phyloP scores from a whole-genome alignment of 176 grass and related monocot genomes.

The Bothriochloa decipiens region DNA sequence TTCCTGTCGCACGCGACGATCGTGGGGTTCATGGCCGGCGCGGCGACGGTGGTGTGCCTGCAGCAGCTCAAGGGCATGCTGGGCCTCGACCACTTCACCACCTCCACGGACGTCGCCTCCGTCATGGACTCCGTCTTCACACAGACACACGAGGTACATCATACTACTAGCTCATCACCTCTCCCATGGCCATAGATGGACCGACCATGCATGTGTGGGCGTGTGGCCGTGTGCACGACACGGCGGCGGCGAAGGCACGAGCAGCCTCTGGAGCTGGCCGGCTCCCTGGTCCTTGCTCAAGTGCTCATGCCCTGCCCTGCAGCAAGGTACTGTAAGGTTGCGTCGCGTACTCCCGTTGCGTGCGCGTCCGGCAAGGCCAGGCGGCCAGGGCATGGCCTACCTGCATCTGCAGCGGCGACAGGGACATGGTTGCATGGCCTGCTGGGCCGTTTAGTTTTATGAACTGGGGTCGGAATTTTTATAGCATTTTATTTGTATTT shows the following conservation, averaged over 20 bases:
- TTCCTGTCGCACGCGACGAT: slow-evolving; percentile 90
- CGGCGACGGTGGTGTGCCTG: slow-evolving; percentile 91
- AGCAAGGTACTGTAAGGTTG: too few relatives aligned
- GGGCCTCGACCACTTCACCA: slow-evolving; percentile 81
- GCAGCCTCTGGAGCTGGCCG: not conserved
- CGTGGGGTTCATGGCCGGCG: slow-evolving; percentile 95
- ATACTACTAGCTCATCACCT: too few relatives aligned
- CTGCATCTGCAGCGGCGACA: slow-evolving; percentile 4
- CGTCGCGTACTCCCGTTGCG: not conserved
- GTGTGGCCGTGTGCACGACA: not conserved
- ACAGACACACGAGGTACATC: slow-evolving; percentile 70
- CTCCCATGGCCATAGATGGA: not conserved
- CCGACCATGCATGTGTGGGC: not conserved
- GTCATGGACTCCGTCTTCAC: slow-evolving; percentile 87
- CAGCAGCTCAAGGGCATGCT: slow-evolving; percentile 96
- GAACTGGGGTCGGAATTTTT: too few relatives aligned
- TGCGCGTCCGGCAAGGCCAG: slow-evolving; percentile 6
- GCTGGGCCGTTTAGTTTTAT: too few relatives aligned
- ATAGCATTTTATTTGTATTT: too few relatives aligned
- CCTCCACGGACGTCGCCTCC: slow-evolving; percentile 81
- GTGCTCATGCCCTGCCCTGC: not conserved
- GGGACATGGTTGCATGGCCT: slow-evolving; percentile 8
- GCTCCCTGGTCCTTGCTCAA: too few relatives aligned
- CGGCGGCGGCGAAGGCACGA: not conserved
- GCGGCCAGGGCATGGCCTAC: not conserved